Base-by-base conservation (phyloP, 2,329 filamentous ascomycete genomes). In the Tolypocladium guangdongense region DNA sequence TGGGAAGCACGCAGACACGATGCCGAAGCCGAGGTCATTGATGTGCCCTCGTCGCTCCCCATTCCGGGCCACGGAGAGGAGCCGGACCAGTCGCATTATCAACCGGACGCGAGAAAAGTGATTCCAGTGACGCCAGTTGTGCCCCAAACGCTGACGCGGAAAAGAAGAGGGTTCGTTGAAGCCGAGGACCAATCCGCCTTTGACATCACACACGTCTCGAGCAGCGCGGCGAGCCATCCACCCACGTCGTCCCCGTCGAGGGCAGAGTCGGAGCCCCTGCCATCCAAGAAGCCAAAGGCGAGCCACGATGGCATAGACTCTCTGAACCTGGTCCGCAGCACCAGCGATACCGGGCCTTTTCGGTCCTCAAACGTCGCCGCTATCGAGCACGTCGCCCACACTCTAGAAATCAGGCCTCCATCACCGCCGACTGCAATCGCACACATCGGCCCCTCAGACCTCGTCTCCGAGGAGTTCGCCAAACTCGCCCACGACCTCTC, bases 391-490 rank as follows among this genome's bases (percentile, higher is more conserved):
- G 49, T 65, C 36, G 63, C 64, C 49, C 59, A 64, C 32, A 66
- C 65, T 30, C 66, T 80, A 7, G 74, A 78, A 47, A 80, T 88
- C 49, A 68, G 69, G 3, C 70, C 84, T 0, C 76, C 79, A 0
- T 75, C 73, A 0, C 84, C 86, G 0, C 65, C 73, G 4, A 71
- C 77, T 1, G 77, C 76, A 4, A 66, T 69, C 18, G 60, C 67
- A 2, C 67, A 71, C n/a, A 66, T 87, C 49, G 60, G 66, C 3
- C 68, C 74, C 0, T 52, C 63, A 2, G 76, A 77, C 36, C 71
- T 88, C 43, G 65, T 88, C 41, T 86, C 86, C 0, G 66, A 70
- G 10, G 74, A 77, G 58, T 71, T 89, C 1, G 76, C 75, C 2
- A 65, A 70, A 50, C 62, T 68, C 0, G 74, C 78, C n/a, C 70